These are phyloP conservation scores for Somion occarium DNA, from an alignment of 1,284 basidiomycete species.

Conservation along the genomic window DNA sequence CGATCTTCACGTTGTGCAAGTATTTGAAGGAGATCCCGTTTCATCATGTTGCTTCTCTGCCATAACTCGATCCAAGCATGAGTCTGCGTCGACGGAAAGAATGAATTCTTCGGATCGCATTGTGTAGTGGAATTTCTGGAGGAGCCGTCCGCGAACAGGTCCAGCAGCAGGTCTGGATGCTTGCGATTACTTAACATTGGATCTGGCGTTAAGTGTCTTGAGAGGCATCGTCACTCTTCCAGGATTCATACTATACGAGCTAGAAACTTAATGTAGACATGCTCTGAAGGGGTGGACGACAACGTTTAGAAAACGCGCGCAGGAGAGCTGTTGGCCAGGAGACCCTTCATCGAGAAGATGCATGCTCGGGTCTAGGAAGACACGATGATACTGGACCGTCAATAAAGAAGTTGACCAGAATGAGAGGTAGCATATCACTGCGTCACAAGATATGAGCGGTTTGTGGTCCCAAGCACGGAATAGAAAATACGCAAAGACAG, in stretches of 20 bases:
- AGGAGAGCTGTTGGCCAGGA: constrained; percentile 29
- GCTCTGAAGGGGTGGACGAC: constrained; percentile 26
- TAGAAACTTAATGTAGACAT: constrained; percentile 12
- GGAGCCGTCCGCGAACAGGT: too few species aligned
- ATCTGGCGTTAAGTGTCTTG: constrained; percentile 20
- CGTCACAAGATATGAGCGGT: constrained; percentile 52
- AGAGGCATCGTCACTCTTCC: constrained; percentile 43
- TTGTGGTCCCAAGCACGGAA: too few species aligned
- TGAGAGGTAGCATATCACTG: constrained; percentile 28
- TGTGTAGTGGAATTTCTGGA: too few species aligned
- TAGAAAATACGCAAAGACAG: too few species aligned
- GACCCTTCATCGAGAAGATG: constrained; percentile 33
- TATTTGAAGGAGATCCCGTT: constrained; percentile 56
- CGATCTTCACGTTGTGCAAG: constrained; percentile 53
- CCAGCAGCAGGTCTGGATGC: too few species aligned
- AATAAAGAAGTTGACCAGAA: not conserved
- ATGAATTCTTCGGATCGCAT: constrained; percentile 63
- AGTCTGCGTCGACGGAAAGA: constrained; percentile 55
- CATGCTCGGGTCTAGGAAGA: constrained; percentile 58
- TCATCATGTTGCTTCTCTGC: constrained; percentile 49
- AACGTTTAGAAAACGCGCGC: constrained; percentile 32
- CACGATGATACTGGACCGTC: constrained; percentile 22
- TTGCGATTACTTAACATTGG: too few species aligned
- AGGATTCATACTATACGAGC: constrained; percentile 44
- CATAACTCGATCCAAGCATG: constrained; percentile 50